Conservation (phyloP, 495 filamentous ascomycete genomes). For the Penicillium lagena region DNA sequence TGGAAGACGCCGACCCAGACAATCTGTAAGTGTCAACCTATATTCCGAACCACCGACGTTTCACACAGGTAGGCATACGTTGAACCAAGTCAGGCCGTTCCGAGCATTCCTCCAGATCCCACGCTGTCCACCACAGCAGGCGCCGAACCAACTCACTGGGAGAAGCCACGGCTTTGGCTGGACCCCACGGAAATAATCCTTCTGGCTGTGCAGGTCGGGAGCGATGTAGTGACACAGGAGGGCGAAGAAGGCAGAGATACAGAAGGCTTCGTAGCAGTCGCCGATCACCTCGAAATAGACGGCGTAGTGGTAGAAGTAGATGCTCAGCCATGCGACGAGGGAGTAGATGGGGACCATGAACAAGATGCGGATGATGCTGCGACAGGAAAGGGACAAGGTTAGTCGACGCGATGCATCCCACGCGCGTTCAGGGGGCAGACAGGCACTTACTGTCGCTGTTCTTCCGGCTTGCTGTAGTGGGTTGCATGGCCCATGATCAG, state of each 20-base stretch:
- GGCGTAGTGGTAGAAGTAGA: conserved; percentile 70
- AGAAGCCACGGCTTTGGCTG: conserved; percentile 67
- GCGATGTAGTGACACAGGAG: conserved; percentile 79
- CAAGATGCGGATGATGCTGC: conserved; percentile 82
- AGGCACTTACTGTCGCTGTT: conserved; percentile 71
- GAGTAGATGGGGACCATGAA: conserved; percentile 88
- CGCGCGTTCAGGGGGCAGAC: conserved; percentile 2
- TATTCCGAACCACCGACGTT: not conserved
- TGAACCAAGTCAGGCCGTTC: conserved; percentile 92
- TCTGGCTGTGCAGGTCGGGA: conserved; percentile 75
- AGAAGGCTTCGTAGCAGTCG: conserved; percentile 90
- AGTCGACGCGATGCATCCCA: not conserved
- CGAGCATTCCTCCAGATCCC: conserved; percentile 67
- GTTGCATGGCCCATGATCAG: conserved; percentile 71
- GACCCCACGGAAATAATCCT: conserved; percentile 75
- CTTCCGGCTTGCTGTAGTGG: conserved; percentile 75
- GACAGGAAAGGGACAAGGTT: conserved; percentile 20
- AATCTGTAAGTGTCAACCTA: conserved; percentile 41
- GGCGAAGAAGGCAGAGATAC: conserved; percentile 87
- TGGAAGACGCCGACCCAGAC: conserved; percentile 85
- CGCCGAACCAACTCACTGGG: conserved; percentile 59
- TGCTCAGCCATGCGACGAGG: conserved; percentile 68
- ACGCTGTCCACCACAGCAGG: conserved; percentile 57
- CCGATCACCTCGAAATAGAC: conserved; percentile 78
- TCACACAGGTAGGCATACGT: conserved; percentile 35